Percentiles rank a stretch among this genome's conserved stretches.
Evolutionary conservation across 2,329 filamentous ascomycete species (phyloP).

Genomic region (Stachybotrys echinatus): DNA sequence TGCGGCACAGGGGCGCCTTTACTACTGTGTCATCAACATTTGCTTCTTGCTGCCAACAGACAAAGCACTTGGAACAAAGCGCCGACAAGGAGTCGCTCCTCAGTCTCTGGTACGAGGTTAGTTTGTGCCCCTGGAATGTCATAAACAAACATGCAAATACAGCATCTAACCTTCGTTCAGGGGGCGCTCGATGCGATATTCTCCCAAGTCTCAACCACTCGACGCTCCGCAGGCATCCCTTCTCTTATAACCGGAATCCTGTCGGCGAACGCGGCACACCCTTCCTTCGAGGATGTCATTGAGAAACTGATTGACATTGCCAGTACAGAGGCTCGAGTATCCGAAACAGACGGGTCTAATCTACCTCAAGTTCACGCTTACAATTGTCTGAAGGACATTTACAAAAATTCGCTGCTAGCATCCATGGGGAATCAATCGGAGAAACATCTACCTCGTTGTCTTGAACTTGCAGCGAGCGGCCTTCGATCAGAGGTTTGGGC

Average conservation of each 20-base stretch:
- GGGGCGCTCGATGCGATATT: constrained; percentile 66
- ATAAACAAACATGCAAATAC: no score
- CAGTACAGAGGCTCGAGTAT: constrained; percentile 42
- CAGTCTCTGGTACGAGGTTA: constrained; percentile 60
- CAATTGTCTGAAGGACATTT: constrained; percentile 89
- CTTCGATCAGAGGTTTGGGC: constrained; percentile 85
- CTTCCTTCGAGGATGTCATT: constrained; percentile 63
- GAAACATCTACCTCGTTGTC: constrained; percentile 63
- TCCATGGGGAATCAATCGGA: constrained; percentile 69
- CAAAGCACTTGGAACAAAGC: constrained; percentile 38
- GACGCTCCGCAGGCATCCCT: constrained; percentile 87
- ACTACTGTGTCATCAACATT: constrained; percentile 91
- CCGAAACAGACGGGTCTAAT: constrained; percentile 57
- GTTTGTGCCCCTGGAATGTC: no score
- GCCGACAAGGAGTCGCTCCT: constrained; percentile 42
- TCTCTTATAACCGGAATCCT: constrained; percentile 80
- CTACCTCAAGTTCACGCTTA: constrained; percentile 90
- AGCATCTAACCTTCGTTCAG: constrained; percentile 24
- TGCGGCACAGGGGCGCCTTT: constrained; percentile 89
- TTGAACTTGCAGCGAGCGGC: constrained; percentile 75
- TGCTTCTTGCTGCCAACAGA: constrained; percentile 66
- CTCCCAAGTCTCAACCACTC: constrained; percentile 73
- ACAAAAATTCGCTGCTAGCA: constrained; percentile 74
- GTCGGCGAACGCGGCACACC: constrained; percentile 53
- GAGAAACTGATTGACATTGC: constrained; percentile 56